A percentile compares a stretch with the other conserved stretches of the same genome.
Conservation (phyloP, 2,329 filamentous ascomycete genomes). For the Elsinoe batatas region DNA sequence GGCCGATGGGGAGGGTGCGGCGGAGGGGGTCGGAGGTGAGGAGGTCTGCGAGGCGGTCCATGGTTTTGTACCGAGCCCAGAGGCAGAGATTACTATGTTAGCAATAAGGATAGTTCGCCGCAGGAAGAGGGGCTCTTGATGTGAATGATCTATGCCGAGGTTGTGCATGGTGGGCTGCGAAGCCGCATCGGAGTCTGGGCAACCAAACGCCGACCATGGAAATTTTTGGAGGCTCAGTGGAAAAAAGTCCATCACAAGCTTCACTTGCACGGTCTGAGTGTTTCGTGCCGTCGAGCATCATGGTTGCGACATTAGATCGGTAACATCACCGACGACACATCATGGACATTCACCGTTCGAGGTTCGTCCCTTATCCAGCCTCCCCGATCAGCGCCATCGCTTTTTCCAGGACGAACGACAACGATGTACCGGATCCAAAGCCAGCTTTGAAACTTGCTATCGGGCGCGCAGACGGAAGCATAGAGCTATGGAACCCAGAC, state of each 20-base stretch:
- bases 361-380: slow-evolving; percentile 86
- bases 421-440: slow-evolving; percentile 31
- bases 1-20: background rate
- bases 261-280: too few species aligned
- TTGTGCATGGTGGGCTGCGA: background rate
- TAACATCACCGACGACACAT: background rate
- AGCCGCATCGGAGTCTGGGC: slow-evolving; percentile 5
- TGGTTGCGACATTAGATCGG: background rate
- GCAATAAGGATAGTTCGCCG: too few species aligned
- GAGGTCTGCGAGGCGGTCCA: background rate
- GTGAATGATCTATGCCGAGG: background rate
- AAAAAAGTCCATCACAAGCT: background rate
- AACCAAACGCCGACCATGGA: slow-evolving; percentile 4
- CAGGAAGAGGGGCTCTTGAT: too few species aligned
- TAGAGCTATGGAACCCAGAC: slow-evolving; percentile 93
- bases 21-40: background rate
- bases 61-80: background rate
- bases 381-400: slow-evolving; percentile 90
- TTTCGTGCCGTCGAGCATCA: background rate
- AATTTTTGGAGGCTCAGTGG: slow-evolving; percentile 1
- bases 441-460: slow-evolving; percentile 69
- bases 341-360: slow-evolving; percentile 96
- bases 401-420: slow-evolving; percentile 66
- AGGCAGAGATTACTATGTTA: too few species aligned
- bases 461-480: slow-evolving; percentile 86